These are phyloP conservation scores for Euptelea pleiosperma DNA, from an alignment of 164 flowering plant species.

Conservation along the genomic window DNA sequence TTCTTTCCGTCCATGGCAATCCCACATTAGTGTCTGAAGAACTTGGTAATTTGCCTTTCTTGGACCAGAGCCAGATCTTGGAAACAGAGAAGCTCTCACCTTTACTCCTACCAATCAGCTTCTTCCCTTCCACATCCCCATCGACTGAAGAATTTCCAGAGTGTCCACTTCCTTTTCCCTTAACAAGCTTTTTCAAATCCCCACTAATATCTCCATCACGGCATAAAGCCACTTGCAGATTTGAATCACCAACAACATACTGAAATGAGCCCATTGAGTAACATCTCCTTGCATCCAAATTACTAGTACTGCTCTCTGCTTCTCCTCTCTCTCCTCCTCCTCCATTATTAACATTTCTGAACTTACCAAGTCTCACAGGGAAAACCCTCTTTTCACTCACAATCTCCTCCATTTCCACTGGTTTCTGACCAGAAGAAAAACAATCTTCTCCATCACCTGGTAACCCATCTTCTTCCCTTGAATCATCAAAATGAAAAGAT, in stretches of 20 bases:
- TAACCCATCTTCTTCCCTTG: too few relatives aligned
- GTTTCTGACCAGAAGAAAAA: conserved; percentile 15
- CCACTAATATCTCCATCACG: conserved; percentile 5
- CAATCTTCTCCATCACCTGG: conserved; percentile 23
- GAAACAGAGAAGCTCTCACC: conserved; percentile 78
- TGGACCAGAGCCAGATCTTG: too few relatives aligned
- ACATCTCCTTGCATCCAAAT: conserved; percentile 64
- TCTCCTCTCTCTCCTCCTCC: conserved; percentile 12
- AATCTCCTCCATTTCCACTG: conserved; percentile 24
- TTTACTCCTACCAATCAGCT: conserved; percentile 34
- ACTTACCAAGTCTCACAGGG: conserved; percentile 70
- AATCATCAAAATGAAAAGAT: conserved; percentile 21
- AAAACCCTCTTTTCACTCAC: conserved; percentile 37
- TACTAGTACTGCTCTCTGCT: conserved; percentile 40
- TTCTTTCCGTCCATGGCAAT: conserved; percentile 20
- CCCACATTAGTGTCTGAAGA: conserved; percentile 22
- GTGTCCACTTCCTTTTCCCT: conserved; percentile 14
- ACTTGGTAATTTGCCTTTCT: conserved; percentile 34
- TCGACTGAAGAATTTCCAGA: conserved; percentile 19
- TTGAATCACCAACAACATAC: conserved; percentile 53
- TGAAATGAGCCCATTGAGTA: conserved; percentile 66
- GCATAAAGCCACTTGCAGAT: conserved; percentile 42
- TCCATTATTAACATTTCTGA: conserved; percentile 33
- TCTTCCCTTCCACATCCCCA: conserved; percentile 44
- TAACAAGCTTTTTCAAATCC: conserved; percentile 16